Percentiles rank a stretch among this genome's conserved stretches.
phyloP scores from a whole-genome alignment of 2,329 filamentous ascomycete genomes.

The Colletotrichum sp. region DNA sequence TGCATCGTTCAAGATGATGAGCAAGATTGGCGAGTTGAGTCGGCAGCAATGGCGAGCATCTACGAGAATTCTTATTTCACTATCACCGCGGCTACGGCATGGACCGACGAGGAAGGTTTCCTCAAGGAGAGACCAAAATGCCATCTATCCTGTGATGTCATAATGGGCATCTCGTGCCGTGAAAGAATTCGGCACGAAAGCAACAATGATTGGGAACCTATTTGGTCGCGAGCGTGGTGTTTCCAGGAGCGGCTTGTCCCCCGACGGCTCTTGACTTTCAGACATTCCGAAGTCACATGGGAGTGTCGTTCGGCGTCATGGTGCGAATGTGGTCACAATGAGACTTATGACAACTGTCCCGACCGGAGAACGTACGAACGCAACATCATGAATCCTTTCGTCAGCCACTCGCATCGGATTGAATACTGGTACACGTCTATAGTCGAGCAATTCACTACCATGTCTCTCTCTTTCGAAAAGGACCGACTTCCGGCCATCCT shows the following conservation, averaged over 20 bases:
- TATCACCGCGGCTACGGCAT: not conserved
- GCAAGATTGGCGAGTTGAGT: slow-evolving; percentile 19
- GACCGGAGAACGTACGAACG: not conserved
- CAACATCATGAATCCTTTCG: not conserved
- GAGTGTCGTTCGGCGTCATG: not conserved
- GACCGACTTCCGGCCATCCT: not conserved
- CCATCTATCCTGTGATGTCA: not conserved
- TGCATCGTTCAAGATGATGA: slow-evolving; percentile 24
- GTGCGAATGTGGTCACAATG: not conserved
- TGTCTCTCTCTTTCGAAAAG: not conserved
- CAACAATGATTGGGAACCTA: not conserved
- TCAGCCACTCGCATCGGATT: not conserved
- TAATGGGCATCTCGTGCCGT: not conserved
- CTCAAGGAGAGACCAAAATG: not conserved
- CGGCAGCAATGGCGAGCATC: not conserved
- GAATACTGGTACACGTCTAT: not conserved
- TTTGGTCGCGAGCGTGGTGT: not conserved
- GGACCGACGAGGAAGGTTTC: not conserved
- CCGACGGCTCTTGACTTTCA: not conserved
- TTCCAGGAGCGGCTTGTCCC: not conserved
- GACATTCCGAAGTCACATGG: not conserved
- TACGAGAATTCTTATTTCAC: not conserved
- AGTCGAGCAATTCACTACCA: not conserved
- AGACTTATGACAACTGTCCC: not conserved
- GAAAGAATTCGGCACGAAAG: not conserved